Evolutionary conservation across 192 early-diverging fungal species (phyloP).

Genomic region (Backusella liffmaniae): DNA sequence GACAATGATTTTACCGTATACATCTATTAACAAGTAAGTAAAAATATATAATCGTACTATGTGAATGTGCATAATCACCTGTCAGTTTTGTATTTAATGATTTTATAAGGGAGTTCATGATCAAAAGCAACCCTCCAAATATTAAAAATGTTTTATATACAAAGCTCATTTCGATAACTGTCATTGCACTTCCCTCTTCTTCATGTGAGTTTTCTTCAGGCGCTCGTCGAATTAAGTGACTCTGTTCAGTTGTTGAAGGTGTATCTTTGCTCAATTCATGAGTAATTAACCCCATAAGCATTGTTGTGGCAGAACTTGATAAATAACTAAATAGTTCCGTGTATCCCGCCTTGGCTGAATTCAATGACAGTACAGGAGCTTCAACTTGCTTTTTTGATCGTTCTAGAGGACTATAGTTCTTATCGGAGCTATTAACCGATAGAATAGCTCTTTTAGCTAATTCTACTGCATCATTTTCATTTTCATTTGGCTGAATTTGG

Average conservation of each 20-base stretch:
- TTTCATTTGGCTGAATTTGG: background rate
- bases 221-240: background rate
- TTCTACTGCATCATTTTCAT: background rate
- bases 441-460: background rate
- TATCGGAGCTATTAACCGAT: background rate
- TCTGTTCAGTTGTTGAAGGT: background rate
- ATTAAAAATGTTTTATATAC: conserved; percentile 38
- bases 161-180: conserved; percentile 30
- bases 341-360: background rate
- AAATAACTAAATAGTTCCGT: background rate
- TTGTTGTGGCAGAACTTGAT: background rate
- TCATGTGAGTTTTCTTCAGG: background rate
- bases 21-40: conserved; percentile 15
- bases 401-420: background rate
- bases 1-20: conserved; percentile 35
- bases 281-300: background rate
- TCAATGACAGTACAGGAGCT: background rate
- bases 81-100: conserved; percentile 33
- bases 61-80: conserved; percentile 15
- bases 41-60: background rate
- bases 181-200: background rate
- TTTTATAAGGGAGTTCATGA: conserved; percentile 37
- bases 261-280: background rate
- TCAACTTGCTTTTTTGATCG: background rate
- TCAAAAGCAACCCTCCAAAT: conserved; percentile 27